Evolutionary conservation across 148 eudicot genomes (phyloP), one percentile per base, ranked within the genome.

Genomic region (Heliamphora exappendiculata): DNA sequence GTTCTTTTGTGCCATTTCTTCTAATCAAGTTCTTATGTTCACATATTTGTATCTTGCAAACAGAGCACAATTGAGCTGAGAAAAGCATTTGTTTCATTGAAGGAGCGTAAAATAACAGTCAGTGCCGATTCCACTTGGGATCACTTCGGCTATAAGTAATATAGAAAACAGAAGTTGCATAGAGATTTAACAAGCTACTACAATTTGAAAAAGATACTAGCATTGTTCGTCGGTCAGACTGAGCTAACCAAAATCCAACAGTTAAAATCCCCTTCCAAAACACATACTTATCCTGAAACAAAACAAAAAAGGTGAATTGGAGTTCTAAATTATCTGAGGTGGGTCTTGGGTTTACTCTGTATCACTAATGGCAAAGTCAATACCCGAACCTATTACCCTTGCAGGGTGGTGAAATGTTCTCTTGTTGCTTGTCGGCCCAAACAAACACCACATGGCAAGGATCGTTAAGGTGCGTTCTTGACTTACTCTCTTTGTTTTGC

Each of bases 381-480:
- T 90, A 80, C 97, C 97, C 97, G 97, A 92, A 92, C 97, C 97
- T 79, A 82, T 81, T 81, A 85, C 85, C 89, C 83, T 88, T 81
- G 81, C 83, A 76, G 58, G 47, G 64, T 75, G 83, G 82, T 82
- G 60, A 71, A 67, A 76, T 76, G 78, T 45, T 74, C 4, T 33
- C 42, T 20, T 72, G 53, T 26, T 54, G 72, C 44, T 37, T 54
- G 44, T 45, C 44, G 63, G 22, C 36, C 42, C n/a, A 20, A 5
- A 34, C 64, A 59, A 82, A 63, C 84, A 82, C 85, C 84, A 80
- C 50, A 59, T 47, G 42, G 84, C 91, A 86, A 84, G 88, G 94
- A 78, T 80, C 77, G 74, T 70, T 77, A 77, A 86, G 99, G 99
- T 96, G 96, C 98, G 98, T 85, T 96, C 99, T 96, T 96, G 98